These are phyloP conservation scores for Sugiyamaella castrensis DNA, from an alignment of 1,139 yeast genomes.

Conservation along the genomic window DNA sequence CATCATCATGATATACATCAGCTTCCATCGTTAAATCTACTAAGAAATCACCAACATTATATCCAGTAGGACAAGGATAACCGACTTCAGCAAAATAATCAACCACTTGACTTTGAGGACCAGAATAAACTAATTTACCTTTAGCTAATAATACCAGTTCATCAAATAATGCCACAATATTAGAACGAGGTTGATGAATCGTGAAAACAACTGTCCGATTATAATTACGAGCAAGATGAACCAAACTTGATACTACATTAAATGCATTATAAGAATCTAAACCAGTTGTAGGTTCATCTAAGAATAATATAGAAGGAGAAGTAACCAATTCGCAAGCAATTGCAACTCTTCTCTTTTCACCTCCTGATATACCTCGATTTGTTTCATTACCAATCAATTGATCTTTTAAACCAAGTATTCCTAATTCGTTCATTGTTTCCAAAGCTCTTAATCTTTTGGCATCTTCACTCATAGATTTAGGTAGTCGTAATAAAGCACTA, in stretches of 20 bases:
- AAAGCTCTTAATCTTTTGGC: conserved; percentile 77
- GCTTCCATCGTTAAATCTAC: conserved; percentile 83
- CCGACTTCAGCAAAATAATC: conserved; percentile 77
- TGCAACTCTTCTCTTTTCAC: conserved; percentile 79
- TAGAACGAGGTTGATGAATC: conserved; percentile 97
- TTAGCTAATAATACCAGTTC: conserved; percentile 74
- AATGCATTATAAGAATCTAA: conserved; percentile 90
- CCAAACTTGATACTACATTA: conserved; percentile 83
- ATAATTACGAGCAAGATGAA: conserved; percentile 72
- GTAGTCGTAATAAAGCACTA: conserved; percentile 84
- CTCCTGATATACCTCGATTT: conserved; percentile 92
- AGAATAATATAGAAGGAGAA: conserved; percentile 64
- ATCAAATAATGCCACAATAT: conserved; percentile 88
- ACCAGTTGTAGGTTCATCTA: conserved; percentile 95
- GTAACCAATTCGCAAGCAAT: conserved; percentile 77
- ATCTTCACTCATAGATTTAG: conserved; percentile 66
- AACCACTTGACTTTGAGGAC: conserved; percentile 51
- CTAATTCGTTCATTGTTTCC: conserved; percentile 79
- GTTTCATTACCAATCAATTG: conserved; percentile 85
- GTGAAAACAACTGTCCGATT: conserved; percentile 87
- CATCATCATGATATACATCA: conserved; percentile 18
- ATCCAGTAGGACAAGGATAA: conserved; percentile 80
- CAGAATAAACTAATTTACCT: conserved; percentile 85
- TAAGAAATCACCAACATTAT: conserved; percentile 88
- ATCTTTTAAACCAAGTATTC: conserved; percentile 80